Evolutionary conservation across 1,284 basidiomycete genomes (phyloP).

Genomic region (Rhodotorula sp.): DNA sequence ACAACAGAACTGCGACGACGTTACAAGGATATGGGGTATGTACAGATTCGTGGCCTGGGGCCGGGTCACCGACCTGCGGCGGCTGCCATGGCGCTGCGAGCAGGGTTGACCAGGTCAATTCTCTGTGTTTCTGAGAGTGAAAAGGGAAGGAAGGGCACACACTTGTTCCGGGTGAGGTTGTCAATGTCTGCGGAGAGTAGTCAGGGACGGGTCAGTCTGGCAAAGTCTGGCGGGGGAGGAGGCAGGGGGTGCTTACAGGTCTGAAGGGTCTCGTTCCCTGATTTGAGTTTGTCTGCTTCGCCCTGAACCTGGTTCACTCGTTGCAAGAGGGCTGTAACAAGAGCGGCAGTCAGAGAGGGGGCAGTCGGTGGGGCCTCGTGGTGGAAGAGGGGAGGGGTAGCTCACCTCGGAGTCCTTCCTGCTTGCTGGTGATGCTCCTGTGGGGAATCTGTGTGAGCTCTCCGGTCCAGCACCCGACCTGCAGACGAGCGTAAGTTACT

Average conservation of each 20-base stretch:
- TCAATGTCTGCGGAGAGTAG: conserved; percentile 60
- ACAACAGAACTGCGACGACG: not conserved
- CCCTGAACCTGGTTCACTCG: conserved; percentile 67
- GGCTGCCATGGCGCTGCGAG: conserved; percentile 15
- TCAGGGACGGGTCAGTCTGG: too few species aligned
- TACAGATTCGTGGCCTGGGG: too few species aligned
- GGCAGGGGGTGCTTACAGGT: conserved; percentile 55
- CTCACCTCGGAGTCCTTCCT: conserved; percentile 34
- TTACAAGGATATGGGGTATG: not conserved
- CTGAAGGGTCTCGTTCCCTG: conserved; percentile 76
- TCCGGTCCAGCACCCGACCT: not conserved
- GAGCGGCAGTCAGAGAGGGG: not conserved
- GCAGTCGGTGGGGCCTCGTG: too few species aligned
- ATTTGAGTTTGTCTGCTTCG: conserved; percentile 71
- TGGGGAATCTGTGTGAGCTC: not conserved
- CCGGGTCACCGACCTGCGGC: conserved; percentile 4
- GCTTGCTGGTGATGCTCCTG: conserved; percentile 33
- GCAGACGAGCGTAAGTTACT: conserved; percentile 1
- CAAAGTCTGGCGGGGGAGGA: too few species aligned
- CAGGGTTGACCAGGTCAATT: not conserved
- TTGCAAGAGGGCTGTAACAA: conserved; percentile 61
- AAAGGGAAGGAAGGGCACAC: not conserved
- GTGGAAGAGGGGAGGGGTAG: not conserved
- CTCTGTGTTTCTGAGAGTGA: not conserved
- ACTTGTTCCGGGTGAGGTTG: conserved; percentile 63